These are phyloP conservation scores for Monilinia laxa DNA, from an alignment of 2,329 filamentous ascomycete genomes.

Conservation along the genomic window DNA sequence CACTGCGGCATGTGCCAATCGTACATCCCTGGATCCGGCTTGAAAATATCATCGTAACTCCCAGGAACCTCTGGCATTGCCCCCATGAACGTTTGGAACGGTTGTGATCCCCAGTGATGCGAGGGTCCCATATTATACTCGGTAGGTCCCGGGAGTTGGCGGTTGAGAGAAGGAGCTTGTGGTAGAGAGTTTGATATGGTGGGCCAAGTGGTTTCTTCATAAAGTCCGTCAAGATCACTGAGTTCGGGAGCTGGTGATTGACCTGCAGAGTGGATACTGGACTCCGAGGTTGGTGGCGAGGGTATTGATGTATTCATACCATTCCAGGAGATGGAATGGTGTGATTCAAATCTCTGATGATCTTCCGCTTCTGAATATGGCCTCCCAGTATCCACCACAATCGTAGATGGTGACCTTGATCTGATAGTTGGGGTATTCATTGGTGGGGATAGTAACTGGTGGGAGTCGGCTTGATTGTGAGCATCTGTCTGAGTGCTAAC, in stretches of 20 bases:
- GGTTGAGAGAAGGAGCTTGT: constrained; percentile 24
- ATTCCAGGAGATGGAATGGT: constrained; percentile 29
- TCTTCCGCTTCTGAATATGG: constrained; percentile 14
- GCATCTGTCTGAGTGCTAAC: constrained; percentile 9
- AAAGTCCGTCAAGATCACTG: constrained; percentile 36
- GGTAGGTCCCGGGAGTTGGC: constrained; percentile 12
- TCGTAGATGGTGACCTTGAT: constrained; percentile 32
- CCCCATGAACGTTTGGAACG: constrained; percentile 41
- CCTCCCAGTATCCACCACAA: constrained; percentile 31
- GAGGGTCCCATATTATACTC: constrained; percentile 36
- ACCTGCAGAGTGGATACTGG: constrained; percentile 21
- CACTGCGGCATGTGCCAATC: constrained; percentile 37
- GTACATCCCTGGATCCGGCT: constrained; percentile 36
- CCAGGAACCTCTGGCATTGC: constrained; percentile 33
- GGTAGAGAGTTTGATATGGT: constrained; percentile 30
- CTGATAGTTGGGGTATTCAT: constrained; percentile 32
- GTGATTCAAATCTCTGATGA: constrained; percentile 24
- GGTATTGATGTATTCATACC: constrained; percentile 32
- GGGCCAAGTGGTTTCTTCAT: constrained; percentile 37
- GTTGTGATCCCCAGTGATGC: constrained; percentile 34
- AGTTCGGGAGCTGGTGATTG: constrained; percentile 26
- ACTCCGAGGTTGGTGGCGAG: constrained; percentile 35
- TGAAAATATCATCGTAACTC: constrained; percentile 40
- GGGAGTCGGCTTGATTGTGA: constrained; percentile 15
- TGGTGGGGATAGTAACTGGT: constrained; percentile 23